Base-by-base conservation (phyloP, 495 filamentous ascomycete genomes). In the Hypoxylon subgilvum region DNA sequence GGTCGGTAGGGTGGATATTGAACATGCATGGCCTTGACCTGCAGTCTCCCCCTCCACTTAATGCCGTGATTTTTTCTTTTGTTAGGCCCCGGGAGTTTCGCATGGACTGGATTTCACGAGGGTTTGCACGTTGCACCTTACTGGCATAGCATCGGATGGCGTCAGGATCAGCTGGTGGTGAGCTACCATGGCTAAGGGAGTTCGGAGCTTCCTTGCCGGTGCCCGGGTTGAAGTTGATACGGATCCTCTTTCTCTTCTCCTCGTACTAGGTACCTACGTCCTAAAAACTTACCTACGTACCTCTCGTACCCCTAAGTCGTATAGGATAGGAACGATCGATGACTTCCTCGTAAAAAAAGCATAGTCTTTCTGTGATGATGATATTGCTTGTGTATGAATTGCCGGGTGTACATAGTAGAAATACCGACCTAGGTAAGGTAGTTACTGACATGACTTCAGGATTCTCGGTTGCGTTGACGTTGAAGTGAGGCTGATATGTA, bases 391-490 rank as follows among this genome's bases (percentile, higher is more conserved):
- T n/a, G n/a, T n/a, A n/a, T n/a, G n/a, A n/a, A n/a, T n/a, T n/a
- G n/a, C n/a, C n/a, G n/a, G n/a, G n/a, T n/a, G n/a, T n/a, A n/a
- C n/a, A n/a, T n/a, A n/a, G n/a, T n/a, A n/a, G n/a, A n/a, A n/a
- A n/a, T n/a, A n/a, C n/a, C n/a, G n/a, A n/a, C n/a, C n/a, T n/a
- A n/a, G n/a, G n/a, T n/a, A n/a, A n/a, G n/a, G n/a, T n/a, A n/a
- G n/a, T n/a, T n/a, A n/a, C n/a, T n/a, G n/a, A n/a, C n/a, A n/a
- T n/a, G n/a, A n/a, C n/a, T n/a, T n/a, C n/a, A n/a, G n/a, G n/a
- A n/a, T n/a, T n/a, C n/a, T n/a, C n/a, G n/a, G 49, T 52, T 35
- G 32, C 31, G 55, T 52, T 31, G 46, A 40, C 39, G 55, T 58
- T 14, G 53, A n/a, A n/a, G 35, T 58, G 55, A 18, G 55, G 55